Evolutionary conservation across 2,329 filamentous ascomycete genomes (phyloP).

Genomic region (Zymoseptoria tritici): DNA sequence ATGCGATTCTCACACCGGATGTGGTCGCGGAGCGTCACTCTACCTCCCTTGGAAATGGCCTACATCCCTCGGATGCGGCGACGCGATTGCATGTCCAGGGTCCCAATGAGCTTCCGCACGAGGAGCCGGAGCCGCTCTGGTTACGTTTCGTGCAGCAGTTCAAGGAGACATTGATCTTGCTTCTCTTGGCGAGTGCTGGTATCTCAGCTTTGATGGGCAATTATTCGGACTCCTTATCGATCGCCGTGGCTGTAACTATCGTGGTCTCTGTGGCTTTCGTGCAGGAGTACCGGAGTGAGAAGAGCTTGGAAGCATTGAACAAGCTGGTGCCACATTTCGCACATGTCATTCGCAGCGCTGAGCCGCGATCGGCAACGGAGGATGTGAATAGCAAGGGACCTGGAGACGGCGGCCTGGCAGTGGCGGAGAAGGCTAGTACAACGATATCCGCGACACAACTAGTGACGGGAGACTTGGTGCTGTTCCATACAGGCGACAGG

Average conservation of each 20-base stretch:
- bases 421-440: slow-evolving; percentile 64
- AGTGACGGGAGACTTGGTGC: slow-evolving; percentile 84
- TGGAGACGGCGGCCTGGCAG: slow-evolving; percentile 51
- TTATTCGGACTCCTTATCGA: slow-evolving; percentile 89
- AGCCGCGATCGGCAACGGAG: slow-evolving; percentile 16
- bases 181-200: slow-evolving; percentile 81
- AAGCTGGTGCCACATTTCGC: slow-evolving; percentile 92
- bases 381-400: slow-evolving; percentile 42
- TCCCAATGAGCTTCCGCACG: slow-evolving; percentile 88
- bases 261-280: slow-evolving; percentile 94
- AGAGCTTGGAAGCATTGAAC: slow-evolving; percentile 90
- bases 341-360: slow-evolving; percentile 65
- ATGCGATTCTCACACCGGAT: slow-evolving; percentile 62
- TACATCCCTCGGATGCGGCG: slow-evolving; percentile 73
- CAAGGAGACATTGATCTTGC: slow-evolving; percentile 85
- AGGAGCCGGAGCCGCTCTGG: slow-evolving; percentile 90
- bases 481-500: slow-evolving; percentile 92
- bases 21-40: slow-evolving; percentile 70
- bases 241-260: slow-evolving; percentile 91
- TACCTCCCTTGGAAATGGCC: slow-evolving; percentile 75
- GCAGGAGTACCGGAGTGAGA: slow-evolving; percentile 95
- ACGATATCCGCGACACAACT: slow-evolving; percentile 82
- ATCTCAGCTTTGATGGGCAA: slow-evolving; percentile 90
- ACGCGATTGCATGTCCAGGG: slow-evolving; percentile 73
- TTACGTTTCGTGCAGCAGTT: slow-evolving; percentile 94